These are phyloP conservation scores for Candida orba DNA, from an alignment of 805 yeast species.

Conservation along the genomic window DNA sequence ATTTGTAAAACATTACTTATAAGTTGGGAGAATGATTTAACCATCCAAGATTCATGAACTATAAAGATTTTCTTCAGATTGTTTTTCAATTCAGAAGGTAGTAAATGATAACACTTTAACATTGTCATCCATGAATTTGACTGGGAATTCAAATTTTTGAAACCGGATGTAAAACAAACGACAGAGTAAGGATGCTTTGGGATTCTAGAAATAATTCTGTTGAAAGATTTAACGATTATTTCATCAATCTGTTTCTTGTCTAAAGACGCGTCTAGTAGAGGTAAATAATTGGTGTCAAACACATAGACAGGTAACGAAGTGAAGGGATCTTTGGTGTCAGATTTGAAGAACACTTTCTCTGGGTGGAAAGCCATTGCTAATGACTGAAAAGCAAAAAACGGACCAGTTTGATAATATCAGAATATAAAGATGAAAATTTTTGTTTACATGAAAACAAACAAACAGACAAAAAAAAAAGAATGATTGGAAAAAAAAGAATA, in stretches of 20 bases:
- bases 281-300: slow-evolving; percentile 77
- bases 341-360: slow-evolving; percentile 44
- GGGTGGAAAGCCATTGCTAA: slow-evolving; percentile 20
- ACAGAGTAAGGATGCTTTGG: slow-evolving; percentile 62
- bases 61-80: slow-evolving; percentile 58
- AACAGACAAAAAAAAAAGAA: not conserved
- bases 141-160: slow-evolving; percentile 38
- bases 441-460: not conserved
- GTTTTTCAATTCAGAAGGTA: slow-evolving; percentile 50
- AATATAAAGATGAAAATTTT: not conserved
- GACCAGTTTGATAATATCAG: not conserved
- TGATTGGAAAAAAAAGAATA: not conserved
- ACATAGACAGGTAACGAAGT: slow-evolving; percentile 68
- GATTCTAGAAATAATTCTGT: slow-evolving; percentile 44
- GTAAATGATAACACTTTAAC: slow-evolving; percentile 44
- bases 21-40: slow-evolving; percentile 68
- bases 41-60: slow-evolving; percentile 89
- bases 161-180: slow-evolving; percentile 78
- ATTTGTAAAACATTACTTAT: slow-evolving; percentile 53
- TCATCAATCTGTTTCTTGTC: slow-evolving; percentile 31
- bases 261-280: slow-evolving; percentile 38
- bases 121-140: slow-evolving; percentile 63
- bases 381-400: not conserved
- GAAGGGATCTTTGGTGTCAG: slow-evolving; percentile 59
- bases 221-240: slow-evolving; percentile 45